Evolutionary conservation across 2,329 filamentous ascomycete species (phyloP).

Genomic region (Hypomyces perniciosus): DNA sequence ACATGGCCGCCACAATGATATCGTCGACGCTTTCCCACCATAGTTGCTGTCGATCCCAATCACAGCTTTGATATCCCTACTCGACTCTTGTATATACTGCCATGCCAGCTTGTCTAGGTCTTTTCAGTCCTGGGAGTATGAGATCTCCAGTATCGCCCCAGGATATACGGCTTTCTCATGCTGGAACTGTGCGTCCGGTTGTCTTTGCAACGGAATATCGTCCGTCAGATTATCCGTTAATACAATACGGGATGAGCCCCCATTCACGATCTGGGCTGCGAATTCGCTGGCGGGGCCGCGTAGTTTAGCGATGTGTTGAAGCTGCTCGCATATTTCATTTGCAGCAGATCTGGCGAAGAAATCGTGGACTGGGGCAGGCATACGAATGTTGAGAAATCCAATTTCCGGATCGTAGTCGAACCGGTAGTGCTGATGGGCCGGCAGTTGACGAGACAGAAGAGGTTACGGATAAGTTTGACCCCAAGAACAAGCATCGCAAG

Average conservation of each 20-base stretch:
- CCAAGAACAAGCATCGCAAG: conserved; percentile 43
- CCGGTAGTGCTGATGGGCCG: conserved; percentile 13
- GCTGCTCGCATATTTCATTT: not conserved
- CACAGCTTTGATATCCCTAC: not conserved
- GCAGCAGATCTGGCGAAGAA: not conserved
- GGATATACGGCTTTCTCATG: not conserved
- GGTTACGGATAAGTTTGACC: conserved; percentile 41
- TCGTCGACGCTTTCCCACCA: not conserved
- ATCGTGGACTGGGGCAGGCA: not conserved
- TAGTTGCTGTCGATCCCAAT: conserved; percentile 1
- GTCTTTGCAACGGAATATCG: not conserved
- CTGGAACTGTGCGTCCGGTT: not conserved
- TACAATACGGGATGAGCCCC: not conserved
- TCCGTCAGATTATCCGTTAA: not conserved
- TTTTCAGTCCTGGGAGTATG: conserved; percentile 9
- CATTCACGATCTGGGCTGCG: not conserved
- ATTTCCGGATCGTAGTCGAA: not conserved
- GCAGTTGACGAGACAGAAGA: conserved; percentile 31
- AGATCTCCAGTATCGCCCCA: conserved; percentile 8
- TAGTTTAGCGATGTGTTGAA: not conserved
- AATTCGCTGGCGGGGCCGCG: not conserved
- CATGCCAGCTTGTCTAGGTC: conserved; percentile 5
- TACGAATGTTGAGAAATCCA: not conserved
- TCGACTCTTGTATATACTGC: not conserved
- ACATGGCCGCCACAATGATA: conserved; percentile 10